Conservation (phyloP, 2,329 filamentous ascomycete genomes). For the Penicillium sp. region DNA sequence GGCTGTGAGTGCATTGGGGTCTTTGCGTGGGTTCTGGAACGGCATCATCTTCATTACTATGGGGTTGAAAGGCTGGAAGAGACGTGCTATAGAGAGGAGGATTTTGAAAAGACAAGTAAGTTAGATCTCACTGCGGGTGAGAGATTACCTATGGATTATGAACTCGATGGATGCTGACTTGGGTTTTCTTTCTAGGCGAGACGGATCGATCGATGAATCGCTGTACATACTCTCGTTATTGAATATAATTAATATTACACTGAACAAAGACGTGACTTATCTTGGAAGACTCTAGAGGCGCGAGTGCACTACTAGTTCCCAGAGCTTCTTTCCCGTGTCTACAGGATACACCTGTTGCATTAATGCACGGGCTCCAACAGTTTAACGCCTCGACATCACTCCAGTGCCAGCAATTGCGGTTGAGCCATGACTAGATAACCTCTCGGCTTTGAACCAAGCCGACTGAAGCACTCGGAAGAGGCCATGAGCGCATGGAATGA, state of each 20-base stretch:
- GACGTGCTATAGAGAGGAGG: constrained; percentile 2
- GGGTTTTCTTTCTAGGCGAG: neutral
- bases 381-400: too few species aligned
- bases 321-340: neutral
- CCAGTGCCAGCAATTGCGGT: too few species aligned
- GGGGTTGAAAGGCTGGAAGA: constrained; percentile 37
- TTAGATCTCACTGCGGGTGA: neutral
- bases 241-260: neutral
- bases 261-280: neutral
- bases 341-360: too few species aligned
- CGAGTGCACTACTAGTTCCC: neutral
- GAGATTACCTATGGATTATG: neutral
- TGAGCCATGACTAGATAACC: too few species aligned
- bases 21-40: constrained; percentile 43
- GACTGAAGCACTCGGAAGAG: too few species aligned
- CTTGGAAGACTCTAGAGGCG: neutral
- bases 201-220: neutral
- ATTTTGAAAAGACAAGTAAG: neutral
- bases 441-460: too few species aligned
- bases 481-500: too few species aligned
- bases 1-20: constrained; percentile 37
- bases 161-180: neutral
- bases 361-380: too few species aligned
- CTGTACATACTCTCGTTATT: neutral
- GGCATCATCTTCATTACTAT: constrained; percentile 41